Conservation (phyloP, 2,329 filamentous ascomycete species). For the Harringtonia lauricola region DNA sequence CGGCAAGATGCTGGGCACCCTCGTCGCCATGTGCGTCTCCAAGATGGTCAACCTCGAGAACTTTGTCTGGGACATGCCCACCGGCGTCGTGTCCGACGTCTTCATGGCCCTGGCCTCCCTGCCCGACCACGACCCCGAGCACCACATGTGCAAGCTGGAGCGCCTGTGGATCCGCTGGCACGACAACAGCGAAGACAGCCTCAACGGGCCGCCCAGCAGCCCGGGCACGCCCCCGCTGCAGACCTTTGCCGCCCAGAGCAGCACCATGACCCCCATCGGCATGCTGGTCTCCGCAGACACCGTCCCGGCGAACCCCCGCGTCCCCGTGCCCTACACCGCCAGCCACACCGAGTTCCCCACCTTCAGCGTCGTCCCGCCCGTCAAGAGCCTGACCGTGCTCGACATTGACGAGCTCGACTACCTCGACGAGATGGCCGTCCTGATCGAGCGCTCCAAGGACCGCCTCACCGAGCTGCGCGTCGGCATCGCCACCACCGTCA, state of each 20-base stretch:
- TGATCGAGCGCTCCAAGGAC: conserved; percentile 60
- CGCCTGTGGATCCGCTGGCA: conserved; percentile 77
- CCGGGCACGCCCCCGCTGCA: background rate
- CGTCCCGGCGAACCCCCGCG: conserved; percentile 18
- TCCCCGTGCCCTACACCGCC: conserved; percentile 36
- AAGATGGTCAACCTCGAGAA: conserved; percentile 74
- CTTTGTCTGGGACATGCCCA: conserved; percentile 86
- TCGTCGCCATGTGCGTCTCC: conserved; percentile 68
- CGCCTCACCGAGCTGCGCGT: conserved; percentile 61
- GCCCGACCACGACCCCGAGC: conserved; percentile 46
- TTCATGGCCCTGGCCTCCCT: conserved; percentile 69
- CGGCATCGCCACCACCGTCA: conserved; percentile 49
- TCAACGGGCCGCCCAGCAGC: conserved; percentile 17
- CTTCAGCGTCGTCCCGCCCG: conserved; percentile 63
- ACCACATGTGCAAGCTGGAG: conserved; percentile 54
- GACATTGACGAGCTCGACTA: conserved; percentile 78
- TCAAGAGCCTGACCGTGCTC: conserved; percentile 65
- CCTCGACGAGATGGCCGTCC: conserved; percentile 68
- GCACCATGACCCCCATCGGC: conserved; percentile 26
- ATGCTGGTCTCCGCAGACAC: conserved; percentile 18
- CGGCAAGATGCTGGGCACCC: conserved; percentile 79
- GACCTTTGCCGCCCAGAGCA: conserved; percentile 15
- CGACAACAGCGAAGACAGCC: conserved; percentile 47
- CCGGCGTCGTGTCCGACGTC: conserved; percentile 68
- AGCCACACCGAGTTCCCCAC: conserved; percentile 65